Conservation (phyloP, 2,329 filamentous ascomycete genomes). For the Aspergillus sclerotialis region DNA sequence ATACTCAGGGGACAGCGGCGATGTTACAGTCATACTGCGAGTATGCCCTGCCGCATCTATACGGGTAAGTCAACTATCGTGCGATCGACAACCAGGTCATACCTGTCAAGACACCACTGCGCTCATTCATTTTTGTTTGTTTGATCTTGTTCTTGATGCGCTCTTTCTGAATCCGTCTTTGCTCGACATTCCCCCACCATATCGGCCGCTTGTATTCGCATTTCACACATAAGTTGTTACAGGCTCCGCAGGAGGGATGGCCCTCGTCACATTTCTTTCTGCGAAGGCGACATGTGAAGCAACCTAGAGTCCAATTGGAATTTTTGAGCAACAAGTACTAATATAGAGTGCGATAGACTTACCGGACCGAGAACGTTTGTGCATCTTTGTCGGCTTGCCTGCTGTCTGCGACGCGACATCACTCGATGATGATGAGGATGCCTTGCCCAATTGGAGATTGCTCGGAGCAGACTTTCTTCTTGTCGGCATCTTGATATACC, state of each 20-base stretch:
- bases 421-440: slow-evolving; percentile 27
- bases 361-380: slow-evolving; percentile 92
- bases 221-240: slow-evolving; percentile 65
- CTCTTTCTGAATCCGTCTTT: slow-evolving; percentile 81
- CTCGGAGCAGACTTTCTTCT: slow-evolving; percentile 2
- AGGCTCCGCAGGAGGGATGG: slow-evolving; percentile 58
- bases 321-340: slow-evolving; percentile 1
- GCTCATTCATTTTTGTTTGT: slow-evolving; percentile 88
- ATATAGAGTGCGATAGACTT: slow-evolving; percentile 34
- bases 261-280: slow-evolving; percentile 65
- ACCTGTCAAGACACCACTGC: slow-evolving; percentile 52
- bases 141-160: slow-evolving; percentile 97
- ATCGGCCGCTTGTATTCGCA: slow-evolving; percentile 96
- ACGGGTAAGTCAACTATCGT: slow-evolving; percentile 5
- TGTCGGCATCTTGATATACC: neutral
- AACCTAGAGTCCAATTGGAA: slow-evolving; percentile 45
- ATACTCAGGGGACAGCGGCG: slow-evolving; percentile 59
- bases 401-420: slow-evolving; percentile 43
- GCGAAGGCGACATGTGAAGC: slow-evolving; percentile 61
- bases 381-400: slow-evolving; percentile 74
- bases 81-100: slow-evolving; percentile 8
- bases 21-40: slow-evolving; percentile 29
- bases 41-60: slow-evolving; percentile 11
- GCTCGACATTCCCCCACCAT: slow-evolving; percentile 96
- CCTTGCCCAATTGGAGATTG: neutral